Base-by-base conservation (phyloP, 2,329 filamentous ascomycete species). In the Elsinoe ampelina region DNA sequence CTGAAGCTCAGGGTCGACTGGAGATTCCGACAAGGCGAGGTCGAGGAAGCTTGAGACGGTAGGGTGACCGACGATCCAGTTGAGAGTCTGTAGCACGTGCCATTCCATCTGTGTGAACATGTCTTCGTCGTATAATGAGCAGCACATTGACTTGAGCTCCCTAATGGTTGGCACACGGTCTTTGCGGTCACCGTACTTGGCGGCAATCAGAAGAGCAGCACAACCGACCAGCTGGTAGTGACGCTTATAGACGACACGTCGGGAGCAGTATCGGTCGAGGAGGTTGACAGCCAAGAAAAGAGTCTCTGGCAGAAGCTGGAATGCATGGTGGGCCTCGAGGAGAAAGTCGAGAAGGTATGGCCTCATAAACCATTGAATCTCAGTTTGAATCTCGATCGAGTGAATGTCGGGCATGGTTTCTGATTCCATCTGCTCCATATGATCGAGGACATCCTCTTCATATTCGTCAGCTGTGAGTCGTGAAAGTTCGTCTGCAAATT, bases 31-130 rank as follows among this genome's bases (percentile, higher is more conserved):
- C 38, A 95, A 81, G 60, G 92, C 89, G 60, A 96, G 77, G 68
- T 95, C 87, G 47, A 95, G 80, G 74, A 96, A 98, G 70, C 86
- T 88, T 72, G 97, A 92, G 63, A 96, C 88, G 26, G 93, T 97
- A 1, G 93, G 91, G 74, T 97, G 92, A 57, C 93, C 93, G 63
- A 98, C 87, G 63, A 86, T 84, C 93, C 93, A 98, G 70, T 95
- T 89, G 59, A 98, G 81, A 1, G 93, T 98, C 75, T 96, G 95
- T 65, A 98, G 81, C 36, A 98, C 92, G 72, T 98, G 93, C 91
- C 95, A 97, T 76, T 98, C 93, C 93, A 98, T 98, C 73, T 98
- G 93, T 10, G 91, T 92, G 75, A 98, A 98, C 93, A 98, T 98
- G 75, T 95, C 92, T 51, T 95, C 90, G 67, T 98, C 93, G 74